Conservation (phyloP, 176 grass and related monocot genomes). For the Oropetium thomaeum region DNA sequence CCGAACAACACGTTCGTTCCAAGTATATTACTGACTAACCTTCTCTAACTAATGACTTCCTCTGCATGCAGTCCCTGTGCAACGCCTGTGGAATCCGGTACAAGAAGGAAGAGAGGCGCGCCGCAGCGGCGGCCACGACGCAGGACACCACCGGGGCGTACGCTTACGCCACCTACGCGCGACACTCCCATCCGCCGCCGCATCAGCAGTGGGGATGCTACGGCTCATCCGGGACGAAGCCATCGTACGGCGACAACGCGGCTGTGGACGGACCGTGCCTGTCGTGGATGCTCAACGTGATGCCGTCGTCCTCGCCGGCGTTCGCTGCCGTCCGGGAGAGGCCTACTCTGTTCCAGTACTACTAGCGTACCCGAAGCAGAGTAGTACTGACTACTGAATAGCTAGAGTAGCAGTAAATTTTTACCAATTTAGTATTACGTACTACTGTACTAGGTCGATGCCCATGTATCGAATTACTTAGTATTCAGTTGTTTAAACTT, state of each 20-base stretch:
- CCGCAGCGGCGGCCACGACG: slow-evolving; percentile 37
- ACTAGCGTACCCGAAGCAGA: no score
- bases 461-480: no score
- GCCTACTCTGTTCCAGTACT: slow-evolving; percentile 56
- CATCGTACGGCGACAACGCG: slow-evolving; percentile 22
- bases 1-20: neutral
- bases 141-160: slow-evolving; percentile 11
- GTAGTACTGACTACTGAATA: no score
- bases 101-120: slow-evolving; percentile 84
- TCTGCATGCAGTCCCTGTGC: slow-evolving; percentile 84
- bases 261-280: slow-evolving; percentile 43
- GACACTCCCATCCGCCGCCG: slow-evolving; percentile 1
- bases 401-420: slow-evolving; percentile 28
- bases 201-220: slow-evolving; percentile 67
- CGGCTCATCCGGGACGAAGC: slow-evolving; percentile 20
- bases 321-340: slow-evolving; percentile 55
- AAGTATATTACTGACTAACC: neutral
- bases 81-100: slow-evolving; percentile 90
- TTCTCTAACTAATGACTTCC: neutral
- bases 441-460: no score
- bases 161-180: slow-evolving; percentile 39
- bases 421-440: neutral
- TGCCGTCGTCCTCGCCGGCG: slow-evolving; percentile 39
- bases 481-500: slow-evolving; percentile 25
- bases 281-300: slow-evolving; percentile 65